Evolutionary conservation across 2,329 filamentous ascomycete genomes (phyloP), one percentile per base, ranked within the genome.

Genomic region (Fusarium brachygibbosum): DNA sequence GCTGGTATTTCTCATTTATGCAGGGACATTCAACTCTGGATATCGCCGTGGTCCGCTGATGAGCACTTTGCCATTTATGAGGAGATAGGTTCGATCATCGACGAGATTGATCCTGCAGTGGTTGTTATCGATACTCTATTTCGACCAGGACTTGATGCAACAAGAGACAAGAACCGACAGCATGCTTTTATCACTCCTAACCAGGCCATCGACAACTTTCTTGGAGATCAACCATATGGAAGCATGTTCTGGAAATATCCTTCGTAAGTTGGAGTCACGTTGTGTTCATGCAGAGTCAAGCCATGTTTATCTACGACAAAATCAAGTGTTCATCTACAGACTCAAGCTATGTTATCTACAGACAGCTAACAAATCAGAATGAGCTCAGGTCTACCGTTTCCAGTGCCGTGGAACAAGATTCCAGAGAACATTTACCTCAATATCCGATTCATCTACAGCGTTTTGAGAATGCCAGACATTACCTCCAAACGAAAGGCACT

Each of bases 331-430:
- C n/a, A n/a, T n/a, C n/a, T n/a, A n/a, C n/a, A n/a, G n/a, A n/a
- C n/a, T n/a, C n/a, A n/a, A n/a, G n/a, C n/a, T n/a, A 7, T 13
- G 10, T 23, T 17, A 10, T 21, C 21, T 6, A 12, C 3, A 8
- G 3, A n/a, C n/a, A n/a, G 21, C 46, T 49, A 19, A 35, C 21
- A 34, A 28, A 25, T 35, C 17, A 49, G 46, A 9, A 51, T 51
- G 48, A 51, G 48, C 2, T 82, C 82, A 1, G 82, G 80, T 5
- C 82, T 80, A 56, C 63, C 76, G 0, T 86, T 81, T 50, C 84
- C 84, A 0, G 74, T 87, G 0, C 83, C 84, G 1, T 79, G 73
- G 75, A 66, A 68, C 29, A 56, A 72, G 21, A 64, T 79, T 10
- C 71, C 74, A 1, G 76, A 76, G 23, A 72, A 79, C 17, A 75